Evolutionary conservation across 805 yeast genomes (phyloP), one percentile per base, ranked within the genome.

Genomic region (Maudiozyma bulderi): DNA sequence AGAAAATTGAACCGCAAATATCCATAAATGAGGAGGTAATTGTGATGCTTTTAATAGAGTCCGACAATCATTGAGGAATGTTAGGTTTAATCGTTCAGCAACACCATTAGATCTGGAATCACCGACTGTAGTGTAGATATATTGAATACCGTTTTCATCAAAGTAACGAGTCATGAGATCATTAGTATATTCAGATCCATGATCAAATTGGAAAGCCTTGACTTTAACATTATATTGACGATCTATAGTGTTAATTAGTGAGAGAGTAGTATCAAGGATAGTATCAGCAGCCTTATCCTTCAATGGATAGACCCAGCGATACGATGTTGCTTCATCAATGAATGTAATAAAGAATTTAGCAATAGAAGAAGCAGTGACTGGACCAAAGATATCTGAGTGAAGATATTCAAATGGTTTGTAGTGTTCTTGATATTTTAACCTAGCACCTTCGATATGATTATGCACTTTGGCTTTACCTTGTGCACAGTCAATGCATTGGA

Each of bases 401-500:
- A n/a, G n/a, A n/a, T n/a, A n/a, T n/a, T n/a, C n/a, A n/a, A n/a
- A n/a, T n/a, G n/a, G n/a, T n/a, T n/a, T n/a, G n/a, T n/a, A n/a
- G n/a, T n/a, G n/a, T n/a, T n/a, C n/a, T n/a, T 43, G 45, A 33
- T 45, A 40, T 32, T 11, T 73, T 64, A 78, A 77, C 61, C 76
- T 80, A 58, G 91, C 89, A 82, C 88, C 81, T 54, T 81, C 83
- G 34, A 50, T 46, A 66, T 76, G 75, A 64, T 72, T 74, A 58
- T 78, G 74, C 64, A 81, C 76, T 77, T 82, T 83, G 58, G 73
- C 74, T 57, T 87, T 74, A 72, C 83, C 89, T 61, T 75, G 65
- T 73, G 80, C 80, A 59, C 79, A 81, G 57, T 80, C 65, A 71
- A 78, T 80, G 53, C 84, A 78, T 63, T 78, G 84, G 66, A 87